Conservation (phyloP, 306 rosid species). For the Inga leiocalycina region DNA sequence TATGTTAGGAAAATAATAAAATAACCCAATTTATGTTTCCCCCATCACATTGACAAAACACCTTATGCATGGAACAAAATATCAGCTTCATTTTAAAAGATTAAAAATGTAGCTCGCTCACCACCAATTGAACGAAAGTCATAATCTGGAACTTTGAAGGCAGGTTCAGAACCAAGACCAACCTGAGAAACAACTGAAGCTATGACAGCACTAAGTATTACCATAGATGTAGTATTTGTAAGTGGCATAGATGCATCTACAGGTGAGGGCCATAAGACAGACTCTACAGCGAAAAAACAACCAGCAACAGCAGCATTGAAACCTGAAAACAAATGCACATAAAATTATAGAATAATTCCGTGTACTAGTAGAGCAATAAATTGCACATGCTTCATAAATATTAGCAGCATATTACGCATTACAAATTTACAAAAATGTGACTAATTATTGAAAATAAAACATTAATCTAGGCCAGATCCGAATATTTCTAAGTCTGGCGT, state of each 20-base stretch:
- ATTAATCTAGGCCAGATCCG: not conserved
- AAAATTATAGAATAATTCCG: slow-evolving; percentile 3
- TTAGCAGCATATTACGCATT: not conserved
- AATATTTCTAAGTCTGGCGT: not conserved
- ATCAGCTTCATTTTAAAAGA: not conserved
- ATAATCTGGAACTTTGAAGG: slow-evolving; percentile 81
- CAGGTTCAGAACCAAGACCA: slow-evolving; percentile 90
- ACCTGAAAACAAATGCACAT: slow-evolving; percentile 50
- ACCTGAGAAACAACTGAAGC: slow-evolving; percentile 85
- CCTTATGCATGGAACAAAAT: not conserved
- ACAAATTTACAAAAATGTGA: not conserved
- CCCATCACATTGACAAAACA: not conserved
- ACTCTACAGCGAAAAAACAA: slow-evolving; percentile 87
- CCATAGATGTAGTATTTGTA: slow-evolving; percentile 87
- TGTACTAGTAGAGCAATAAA: not conserved
- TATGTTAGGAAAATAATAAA: not conserved
- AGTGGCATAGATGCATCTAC: slow-evolving; percentile 64
- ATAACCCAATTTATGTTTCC: not conserved
- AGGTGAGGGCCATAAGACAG: slow-evolving; percentile 89
- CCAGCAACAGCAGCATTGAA: slow-evolving; percentile 97
- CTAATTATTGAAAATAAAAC: not conserved
- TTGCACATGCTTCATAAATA: not conserved
- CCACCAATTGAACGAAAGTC: slow-evolving; percentile 92
- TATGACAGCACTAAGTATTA: slow-evolving; percentile 87
- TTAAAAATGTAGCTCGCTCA: slow-evolving; percentile 33